Evolutionary conservation across 441 rosid species (phyloP).

Genomic region (Pelargonium myrrhifolium): DNA sequence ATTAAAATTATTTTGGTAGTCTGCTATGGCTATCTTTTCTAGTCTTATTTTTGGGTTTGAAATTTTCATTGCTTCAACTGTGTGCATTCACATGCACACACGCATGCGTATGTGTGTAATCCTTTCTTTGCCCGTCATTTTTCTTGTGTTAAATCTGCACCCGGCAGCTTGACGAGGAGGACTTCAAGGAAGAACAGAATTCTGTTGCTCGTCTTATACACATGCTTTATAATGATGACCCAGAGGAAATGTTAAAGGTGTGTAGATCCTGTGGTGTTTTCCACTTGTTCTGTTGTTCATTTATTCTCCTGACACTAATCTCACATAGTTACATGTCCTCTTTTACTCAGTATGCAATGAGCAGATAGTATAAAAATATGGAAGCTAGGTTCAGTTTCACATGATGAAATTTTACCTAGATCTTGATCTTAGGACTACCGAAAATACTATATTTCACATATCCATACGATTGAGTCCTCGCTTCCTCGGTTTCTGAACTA

Average conservation of each 20-base stretch:
- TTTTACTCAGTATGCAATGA: not conserved
- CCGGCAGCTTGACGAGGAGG: conserved; percentile 65
- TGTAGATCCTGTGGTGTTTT: conserved; percentile 4
- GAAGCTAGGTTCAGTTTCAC: conserved; percentile 8
- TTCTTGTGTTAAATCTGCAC: conserved; percentile 14
- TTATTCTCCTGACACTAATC: not conserved
- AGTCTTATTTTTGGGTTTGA: conserved; percentile 15
- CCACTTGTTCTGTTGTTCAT: not conserved
- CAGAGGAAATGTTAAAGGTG: conserved; percentile 71
- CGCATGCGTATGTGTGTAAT: not conserved
- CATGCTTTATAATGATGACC: conserved; percentile 49
- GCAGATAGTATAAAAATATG: not conserved
- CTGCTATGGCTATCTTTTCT: not conserved
- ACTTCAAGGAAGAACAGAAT: conserved; percentile 63
- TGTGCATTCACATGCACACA: not conserved
- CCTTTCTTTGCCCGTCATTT: conserved; percentile 5
- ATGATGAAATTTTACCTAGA: not conserved
- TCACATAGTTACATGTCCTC: not conserved
- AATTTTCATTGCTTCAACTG: conserved; percentile 5
- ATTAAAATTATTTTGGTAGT: conserved; percentile 7
- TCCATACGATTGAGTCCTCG: not conserved
- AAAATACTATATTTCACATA: not conserved
- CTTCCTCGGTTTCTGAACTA: not conserved
- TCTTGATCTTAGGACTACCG: not conserved
- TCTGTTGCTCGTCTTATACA: conserved; percentile 58